A percentile compares a stretch with the other conserved stretches of the same genome.
Evolutionary conservation across 495 filamentous ascomycete genomes (phyloP).

Genomic region (Cudoniella acicularis): DNA sequence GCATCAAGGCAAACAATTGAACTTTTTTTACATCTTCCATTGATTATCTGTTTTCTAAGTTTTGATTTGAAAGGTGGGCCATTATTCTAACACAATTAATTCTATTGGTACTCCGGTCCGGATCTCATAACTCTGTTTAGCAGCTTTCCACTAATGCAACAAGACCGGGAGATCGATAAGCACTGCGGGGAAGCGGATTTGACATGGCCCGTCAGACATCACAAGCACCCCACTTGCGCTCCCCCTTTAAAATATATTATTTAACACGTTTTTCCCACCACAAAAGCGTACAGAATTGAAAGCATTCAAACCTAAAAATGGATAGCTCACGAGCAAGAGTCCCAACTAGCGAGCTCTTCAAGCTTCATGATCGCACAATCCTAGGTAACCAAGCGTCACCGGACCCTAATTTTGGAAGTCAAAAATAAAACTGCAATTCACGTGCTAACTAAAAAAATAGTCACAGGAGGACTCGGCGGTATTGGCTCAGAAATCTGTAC

Average conservation of each 20-base stretch:
- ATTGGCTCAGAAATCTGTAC: background rate
- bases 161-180: background rate
- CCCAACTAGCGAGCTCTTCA: background rate
- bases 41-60: no score
- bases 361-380: background rate
- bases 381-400: constrained; percentile 17
- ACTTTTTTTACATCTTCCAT: no score
- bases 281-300: no score
- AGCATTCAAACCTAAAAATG: background rate
- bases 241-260: background rate
- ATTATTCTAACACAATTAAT: no score
- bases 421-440: no score
- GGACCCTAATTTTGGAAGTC: no score
- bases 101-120: background rate
- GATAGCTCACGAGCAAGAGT: background rate
- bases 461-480: constrained; percentile 1
- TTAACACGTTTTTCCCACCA: background rate
- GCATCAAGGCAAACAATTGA: no score
- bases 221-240: background rate
- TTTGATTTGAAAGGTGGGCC: no score
- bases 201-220: background rate
- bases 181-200: background rate
- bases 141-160: no score
- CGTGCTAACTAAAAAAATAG: background rate
- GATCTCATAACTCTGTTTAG: background rate